phyloP scores from a whole-genome alignment of 305 asterid genomes.

The Solanum hybrid region DNA sequence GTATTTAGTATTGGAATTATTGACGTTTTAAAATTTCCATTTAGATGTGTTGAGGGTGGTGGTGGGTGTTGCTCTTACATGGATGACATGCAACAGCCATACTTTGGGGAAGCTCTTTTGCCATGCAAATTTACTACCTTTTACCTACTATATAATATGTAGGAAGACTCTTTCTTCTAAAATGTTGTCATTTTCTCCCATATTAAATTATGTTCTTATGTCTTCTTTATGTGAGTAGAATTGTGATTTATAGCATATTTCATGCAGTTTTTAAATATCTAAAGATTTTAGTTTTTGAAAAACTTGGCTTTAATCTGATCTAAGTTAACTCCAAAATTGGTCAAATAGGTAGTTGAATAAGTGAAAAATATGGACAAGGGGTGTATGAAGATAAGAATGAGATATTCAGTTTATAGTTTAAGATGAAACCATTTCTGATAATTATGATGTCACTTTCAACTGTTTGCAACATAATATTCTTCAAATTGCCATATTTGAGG shows the following conservation, averaged over 20 bases:
- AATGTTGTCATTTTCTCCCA: neutral
- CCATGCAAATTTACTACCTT: neutral
- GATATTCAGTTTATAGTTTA: neutral
- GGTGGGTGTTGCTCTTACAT: neutral
- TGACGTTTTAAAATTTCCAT: neutral
- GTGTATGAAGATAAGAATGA: neutral
- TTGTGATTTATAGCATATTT: neutral
- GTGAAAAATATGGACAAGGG: neutral
- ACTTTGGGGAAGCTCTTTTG: neutral
- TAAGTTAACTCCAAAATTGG: neutral
- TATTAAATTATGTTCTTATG: neutral
- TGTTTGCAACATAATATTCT: neutral
- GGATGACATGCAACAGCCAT: neutral
- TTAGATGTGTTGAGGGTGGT: neutral
- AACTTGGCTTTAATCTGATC: neutral
- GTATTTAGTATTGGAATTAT: neutral
- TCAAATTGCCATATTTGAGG: neutral
- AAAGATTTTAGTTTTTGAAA: neutral
- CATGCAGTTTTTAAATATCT: neutral
- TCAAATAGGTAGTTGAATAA: neutral
- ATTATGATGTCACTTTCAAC: neutral
- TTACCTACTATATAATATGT: neutral
- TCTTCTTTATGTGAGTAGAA: neutral
- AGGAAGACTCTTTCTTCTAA: neutral
- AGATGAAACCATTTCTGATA: neutral